Evolutionary conservation across 2,329 filamentous ascomycete genomes (phyloP).

Genomic region (Nannizzia gypsea): DNA sequence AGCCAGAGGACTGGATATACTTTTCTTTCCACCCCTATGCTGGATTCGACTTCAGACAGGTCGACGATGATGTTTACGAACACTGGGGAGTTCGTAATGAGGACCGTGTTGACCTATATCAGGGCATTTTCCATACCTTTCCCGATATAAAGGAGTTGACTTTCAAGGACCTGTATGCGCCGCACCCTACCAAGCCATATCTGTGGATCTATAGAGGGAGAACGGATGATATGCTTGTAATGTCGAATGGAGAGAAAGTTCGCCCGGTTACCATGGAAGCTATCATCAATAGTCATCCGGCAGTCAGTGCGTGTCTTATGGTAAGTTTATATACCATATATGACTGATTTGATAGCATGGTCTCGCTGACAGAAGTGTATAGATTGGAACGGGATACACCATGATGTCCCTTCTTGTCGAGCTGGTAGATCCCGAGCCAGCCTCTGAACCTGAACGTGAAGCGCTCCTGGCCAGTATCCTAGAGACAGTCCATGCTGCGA

Average conservation of each 20-base stretch:
- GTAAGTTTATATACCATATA: too few relatives aligned
- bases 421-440: too few relatives aligned
- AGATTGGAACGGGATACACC: too few relatives aligned
- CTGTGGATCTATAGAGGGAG: background rate
- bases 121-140: conserved; percentile 4
- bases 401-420: too few relatives aligned
- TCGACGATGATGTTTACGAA: background rate
- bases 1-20: conserved; percentile 1
- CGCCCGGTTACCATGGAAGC: background rate
- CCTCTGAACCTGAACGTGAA: too few relatives aligned
- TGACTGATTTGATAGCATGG: too few relatives aligned
- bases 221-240: background rate
- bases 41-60: background rate
- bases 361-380: too few relatives aligned
- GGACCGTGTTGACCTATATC: background rate
- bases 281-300: background rate
- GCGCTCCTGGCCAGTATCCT: too few relatives aligned
- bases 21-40: background rate
- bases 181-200: background rate
- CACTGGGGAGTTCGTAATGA: background rate
- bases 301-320: too few relatives aligned
- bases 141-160: background rate
- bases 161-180: background rate
- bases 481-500: too few relatives aligned
- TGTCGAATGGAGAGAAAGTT: conserved; percentile 2